Conservation (phyloP, 495 filamentous ascomycete species). For the Annulohypoxylon moriforme region DNA sequence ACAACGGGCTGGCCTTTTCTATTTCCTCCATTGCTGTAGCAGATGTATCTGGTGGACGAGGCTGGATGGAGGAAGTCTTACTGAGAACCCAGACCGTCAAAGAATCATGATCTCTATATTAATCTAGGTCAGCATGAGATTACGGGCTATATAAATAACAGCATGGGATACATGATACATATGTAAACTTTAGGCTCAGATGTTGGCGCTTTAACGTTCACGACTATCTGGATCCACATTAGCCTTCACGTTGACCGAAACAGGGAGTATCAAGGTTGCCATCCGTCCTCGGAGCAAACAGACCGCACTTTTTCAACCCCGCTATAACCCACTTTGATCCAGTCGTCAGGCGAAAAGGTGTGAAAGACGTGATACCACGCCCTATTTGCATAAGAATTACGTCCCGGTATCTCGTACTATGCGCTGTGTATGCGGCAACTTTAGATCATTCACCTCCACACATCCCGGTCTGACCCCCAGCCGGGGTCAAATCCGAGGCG, state of each 20-base stretch:
- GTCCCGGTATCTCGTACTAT: slow-evolving; percentile 37
- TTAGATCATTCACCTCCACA: slow-evolving; percentile 29
- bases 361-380: slow-evolving; percentile 40
- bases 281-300: slow-evolving; percentile 44
- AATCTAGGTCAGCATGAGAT: neutral
- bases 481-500: slow-evolving; percentile 21
- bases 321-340: slow-evolving; percentile 43
- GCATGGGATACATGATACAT: neutral
- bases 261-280: slow-evolving; percentile 38
- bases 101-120: slow-evolving; percentile 4
- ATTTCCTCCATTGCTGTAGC: slow-evolving; percentile 20
- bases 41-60: slow-evolving; percentile 10
- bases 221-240: slow-evolving; percentile 38
- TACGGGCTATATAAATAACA: slow-evolving; percentile 19
- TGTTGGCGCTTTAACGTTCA: slow-evolving; percentile 25
- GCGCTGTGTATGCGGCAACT: slow-evolving; percentile 6
- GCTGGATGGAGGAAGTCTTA: slow-evolving; percentile 10
- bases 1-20: slow-evolving; percentile 19
- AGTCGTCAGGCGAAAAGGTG: slow-evolving; percentile 27
- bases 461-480: slow-evolving; percentile 12
- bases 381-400: slow-evolving; percentile 45
- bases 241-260: slow-evolving; percentile 37
- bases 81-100: neutral
- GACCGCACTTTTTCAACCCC: slow-evolving; percentile 44
- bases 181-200: neutral